Evolutionary conservation across 495 filamentous ascomycete species (phyloP).

Genomic region (Penicillium chermesinum): DNA sequence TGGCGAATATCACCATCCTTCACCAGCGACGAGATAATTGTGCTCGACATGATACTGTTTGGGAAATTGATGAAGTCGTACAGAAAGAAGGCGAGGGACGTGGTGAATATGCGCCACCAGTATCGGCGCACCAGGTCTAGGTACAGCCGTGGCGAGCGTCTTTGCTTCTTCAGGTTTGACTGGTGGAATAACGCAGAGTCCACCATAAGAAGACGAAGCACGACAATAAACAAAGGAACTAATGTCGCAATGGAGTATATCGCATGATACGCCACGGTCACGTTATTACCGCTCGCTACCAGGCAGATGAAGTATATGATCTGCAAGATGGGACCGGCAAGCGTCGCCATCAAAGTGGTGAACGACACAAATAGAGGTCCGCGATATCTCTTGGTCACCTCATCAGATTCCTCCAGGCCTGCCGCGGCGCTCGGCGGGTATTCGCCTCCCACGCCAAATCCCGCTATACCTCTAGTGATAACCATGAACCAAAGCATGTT

Average conservation of each 20-base stretch:
- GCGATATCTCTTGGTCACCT: slow-evolving; percentile 22
- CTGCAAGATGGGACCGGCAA: slow-evolving; percentile 28
- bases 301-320: slow-evolving; percentile 33
- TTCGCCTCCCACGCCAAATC: slow-evolving; percentile 33
- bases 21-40: slow-evolving; percentile 35
- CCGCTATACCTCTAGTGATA: slow-evolving; percentile 28
- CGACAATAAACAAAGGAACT: slow-evolving; percentile 25
- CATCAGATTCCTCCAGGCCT: slow-evolving; percentile 30
- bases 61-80: slow-evolving; percentile 38
- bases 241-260: slow-evolving; percentile 32
- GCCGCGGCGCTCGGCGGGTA: slow-evolving; percentile 34
- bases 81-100: slow-evolving; percentile 31
- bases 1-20: slow-evolving; percentile 26
- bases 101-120: slow-evolving; percentile 26
- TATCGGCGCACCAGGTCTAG: slow-evolving; percentile 25
- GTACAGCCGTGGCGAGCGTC: slow-evolving; percentile 18
- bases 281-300: slow-evolving; percentile 30
- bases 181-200: slow-evolving; percentile 31
- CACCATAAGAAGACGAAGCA: slow-evolving; percentile 29
- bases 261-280: slow-evolving; percentile 27
- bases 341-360: slow-evolving; percentile 33
- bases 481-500: slow-evolving; percentile 38
- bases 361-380: slow-evolving; percentile 35
- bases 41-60: slow-evolving; percentile 36
- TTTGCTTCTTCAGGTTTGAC: slow-evolving; percentile 24